Base-by-base conservation (phyloP, 2,329 filamentous ascomycete genomes). In the Nemania bipapillata region DNA sequence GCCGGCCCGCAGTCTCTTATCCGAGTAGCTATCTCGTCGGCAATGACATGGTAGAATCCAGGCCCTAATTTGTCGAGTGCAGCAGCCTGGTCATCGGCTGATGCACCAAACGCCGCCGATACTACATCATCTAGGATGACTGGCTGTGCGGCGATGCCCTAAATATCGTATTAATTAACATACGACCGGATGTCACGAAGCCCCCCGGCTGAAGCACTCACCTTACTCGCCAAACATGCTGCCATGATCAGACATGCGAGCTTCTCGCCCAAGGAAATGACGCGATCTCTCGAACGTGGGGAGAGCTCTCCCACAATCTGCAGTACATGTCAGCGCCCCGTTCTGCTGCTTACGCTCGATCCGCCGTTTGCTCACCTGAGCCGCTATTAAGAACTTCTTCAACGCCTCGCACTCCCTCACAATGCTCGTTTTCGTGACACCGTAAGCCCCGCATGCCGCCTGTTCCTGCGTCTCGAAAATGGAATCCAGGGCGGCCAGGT, bases 351-450 rank as follows among this genome's bases (percentile, higher is more conserved):
- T 50, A 35, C 20, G n/a, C 24, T 32, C 3, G 49, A 28, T 9
- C 53, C 8, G 20, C 17, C 11, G 52, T 37, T 9, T 52, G 68
- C 75, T 69, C 45, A 78, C 84, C 76, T 86, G 85, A 26, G 85
- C 84, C n/a, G 84, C 85, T 71, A 86, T 81, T 59, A 87, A 76
- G 58, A 87, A 85, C 74, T 81, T 83, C 70, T 81, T 79, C 59
- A 87, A 76, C 40, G 74, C 79, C 61, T 83, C 79, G 68, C 86
- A 87, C 73, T 87, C 85, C 28, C 76, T 80, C 63, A 81, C 81
- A 64, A 86, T 83, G 9, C 78, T 79, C 12, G 77, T 77, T 12
- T 74, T 80, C 71, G 83, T 85, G 9, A 76, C 69, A 37, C 81
- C 78, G 56, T 79, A 76, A 77, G 79, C 42, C 80, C 84, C 47